phyloP scores from a whole-genome alignment of 441 rosid genomes.

The Corymbia calophylla region DNA sequence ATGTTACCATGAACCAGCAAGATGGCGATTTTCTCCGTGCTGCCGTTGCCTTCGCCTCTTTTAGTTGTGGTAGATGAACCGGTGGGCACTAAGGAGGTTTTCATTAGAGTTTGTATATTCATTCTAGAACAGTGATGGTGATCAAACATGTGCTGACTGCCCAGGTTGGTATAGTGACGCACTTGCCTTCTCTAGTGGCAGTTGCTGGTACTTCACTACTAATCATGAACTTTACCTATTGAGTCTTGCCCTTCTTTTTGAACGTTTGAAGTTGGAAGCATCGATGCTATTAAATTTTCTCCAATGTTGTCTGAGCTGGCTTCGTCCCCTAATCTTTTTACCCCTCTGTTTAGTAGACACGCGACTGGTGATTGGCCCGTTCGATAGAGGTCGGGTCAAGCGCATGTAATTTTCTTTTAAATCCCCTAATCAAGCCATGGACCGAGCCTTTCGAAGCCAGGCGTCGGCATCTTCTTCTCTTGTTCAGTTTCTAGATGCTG shows the following conservation, averaged over 20 bases:
- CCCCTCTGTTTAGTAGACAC: accelerated
- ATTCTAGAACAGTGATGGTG: slow-evolving; percentile 29
- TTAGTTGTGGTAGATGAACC: slow-evolving; percentile 18
- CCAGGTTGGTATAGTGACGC: slow-evolving; percentile 83
- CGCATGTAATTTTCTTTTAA: neutral
- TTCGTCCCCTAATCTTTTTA: neutral
- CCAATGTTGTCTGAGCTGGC: neutral
- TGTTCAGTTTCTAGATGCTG: neutral
- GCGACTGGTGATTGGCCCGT: neutral
- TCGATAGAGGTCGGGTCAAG: neutral
- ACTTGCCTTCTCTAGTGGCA: slow-evolving; percentile 98
- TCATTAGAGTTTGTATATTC: slow-evolving; percentile 37
- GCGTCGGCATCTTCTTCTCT: neutral
- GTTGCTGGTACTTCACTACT: slow-evolving; percentile 33
- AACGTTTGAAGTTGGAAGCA: neutral
- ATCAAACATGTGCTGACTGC: slow-evolving; percentile 53
- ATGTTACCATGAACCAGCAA: slow-evolving; percentile 34
- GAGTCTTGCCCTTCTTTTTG: neutral
- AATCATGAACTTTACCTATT: neutral
- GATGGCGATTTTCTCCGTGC: neutral
- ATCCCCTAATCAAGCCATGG: neutral
- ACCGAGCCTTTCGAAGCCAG: neutral
- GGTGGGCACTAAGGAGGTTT: slow-evolving; percentile 18
- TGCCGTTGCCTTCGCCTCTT: neutral
- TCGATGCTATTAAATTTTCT: neutral